Base-by-base conservation (phyloP, 441 rosid genomes). In the Aquilaria agallochum region DNA sequence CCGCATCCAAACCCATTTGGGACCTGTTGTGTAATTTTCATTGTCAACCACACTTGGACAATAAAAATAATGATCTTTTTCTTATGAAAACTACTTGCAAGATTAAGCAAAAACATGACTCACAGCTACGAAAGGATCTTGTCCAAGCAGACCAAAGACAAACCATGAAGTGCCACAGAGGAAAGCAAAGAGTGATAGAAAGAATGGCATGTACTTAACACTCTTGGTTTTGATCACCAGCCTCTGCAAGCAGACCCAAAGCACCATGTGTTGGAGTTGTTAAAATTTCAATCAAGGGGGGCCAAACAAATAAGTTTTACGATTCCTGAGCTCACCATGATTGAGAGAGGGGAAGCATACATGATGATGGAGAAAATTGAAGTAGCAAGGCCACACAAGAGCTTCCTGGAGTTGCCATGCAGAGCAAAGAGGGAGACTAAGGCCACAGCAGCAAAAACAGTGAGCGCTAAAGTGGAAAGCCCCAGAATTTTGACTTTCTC, bases 181-280 rank as follows among this genome's bases (percentile, higher is more conserved):
- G 82, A 94, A 91, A 4, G 83, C 96, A 57, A 87, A 90, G 31
- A 94, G 82, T 47, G 99, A 94, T 73, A 91, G 68, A 75, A 89
- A 91, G 77, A 94, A 94, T 46, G 99, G 97, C 96, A 94, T 91
- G 68, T 27, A 94, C 80, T 94, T 96, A 70, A 94, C 99, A 56
- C 97, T 91, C 78, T 87, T 86, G 0, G 97, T 94, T 67, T 81
- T 87, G 60, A 94, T 68, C 80, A 94, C 99, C 81, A 78, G 20
- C 61, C 96, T 87, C 99, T 94, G 84, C 66, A 65, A 6, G 20
- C 10, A 45, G 15, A 11, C 47, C n/a, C 50, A 52, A 2, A 36
- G 42, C 5, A 4, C 42, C 42, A 36, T 20, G 20, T 20, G 42
- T 0, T 20, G 20, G 20, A 20, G 20, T 5, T 32, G 3, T 48